Evolutionary conservation across 1,284 basidiomycete species (phyloP), one percentile per base, ranked within the genome.

Genomic region (Pseudozyma flocculosa): DNA sequence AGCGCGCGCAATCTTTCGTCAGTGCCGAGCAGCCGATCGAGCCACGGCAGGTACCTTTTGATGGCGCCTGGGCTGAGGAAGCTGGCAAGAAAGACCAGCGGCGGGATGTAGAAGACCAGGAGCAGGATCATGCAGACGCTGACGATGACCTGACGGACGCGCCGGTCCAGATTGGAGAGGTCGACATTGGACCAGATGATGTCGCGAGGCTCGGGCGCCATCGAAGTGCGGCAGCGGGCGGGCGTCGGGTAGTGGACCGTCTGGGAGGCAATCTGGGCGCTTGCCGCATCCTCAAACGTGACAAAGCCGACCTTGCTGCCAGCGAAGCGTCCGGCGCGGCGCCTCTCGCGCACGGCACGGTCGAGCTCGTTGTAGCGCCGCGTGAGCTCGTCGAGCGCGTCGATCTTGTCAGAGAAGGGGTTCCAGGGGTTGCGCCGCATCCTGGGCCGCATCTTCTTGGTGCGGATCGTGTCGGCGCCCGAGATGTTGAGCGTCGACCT

Each of bases 251-350:
- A 76, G 76, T 93, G 89, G 0, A 88, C 89, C 0, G 87, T 84
- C 79, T 97, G 94, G 3, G 89, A 83, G 0, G 92, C 92, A 40
- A 90, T 87, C 87, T 98, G 93, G 1, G 92, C 90, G 70, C 87
- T 87, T 2, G 89, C 89, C 83, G 93, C 92, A 73, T 90, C 89
- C 78, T 94, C 89, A 69, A 98, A 96, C 0, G 94, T 97, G n/a
- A 97, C 90, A 75, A 96, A 98, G 0, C 92, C 94, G 9, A 86
- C 85, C 53, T 88, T 76, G 84, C 86, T n/a, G 88, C 72, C 78
- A 51, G 74, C 75, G 37, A 81, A 73, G 2, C 48, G 48, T 18
- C 41, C 40, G 1, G 49, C 39, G 18, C 57, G 56, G 34, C 69
- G 55, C 8, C 59, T 34, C 15, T 47, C 47, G n/a, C 55, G 49